Base-by-base conservation (phyloP, 2,329 filamentous ascomycete species). In the Dryadomyces quercivorus region DNA sequence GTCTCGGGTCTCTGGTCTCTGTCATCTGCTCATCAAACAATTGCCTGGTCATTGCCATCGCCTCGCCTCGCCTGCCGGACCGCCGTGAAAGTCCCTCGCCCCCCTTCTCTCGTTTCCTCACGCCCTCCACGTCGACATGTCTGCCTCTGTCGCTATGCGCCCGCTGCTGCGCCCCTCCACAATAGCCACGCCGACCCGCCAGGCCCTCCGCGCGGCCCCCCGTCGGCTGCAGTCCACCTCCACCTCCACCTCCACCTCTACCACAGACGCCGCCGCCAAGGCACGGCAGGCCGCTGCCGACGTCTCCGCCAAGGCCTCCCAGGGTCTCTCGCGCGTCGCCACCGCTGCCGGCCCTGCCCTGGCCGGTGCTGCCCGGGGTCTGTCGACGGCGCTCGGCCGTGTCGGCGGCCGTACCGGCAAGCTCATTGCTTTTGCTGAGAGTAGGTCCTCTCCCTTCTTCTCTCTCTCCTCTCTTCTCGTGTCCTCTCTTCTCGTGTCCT, bases 331-430 rank as follows among this genome's bases (percentile, higher is more conserved):
- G 63, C 84, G 84, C 67, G 70, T 72, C 63, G 65, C 73, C 50
- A 84, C 86, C 63, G 83, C 88, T 53, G 91, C 90, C 63, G 88
- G 88, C 55, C 84, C 87, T 58, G 87, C 84, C 58, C 76, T 94
- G 63, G 77, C 80, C 63, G 84, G 81, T 67, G 88, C 86, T 63
- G 86, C 86, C 55, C 80, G 81, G 67, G 79, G 81, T 55, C 72
- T 85, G 61, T 73, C 76, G 61, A 80, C 73, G 66, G 82, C 86
- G 56, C 72, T 95, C 63, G 76, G 81, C 69, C 86, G 82, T 72
- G 78, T 91, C 67, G 91, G 90, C 65, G 92, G 92, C 65, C 82
- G 86, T 64, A 91, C 88, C 59, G 90, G 88, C 65, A 82, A 79
- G 70, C 67, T 91, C 62, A 80, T 95, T 69, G 77, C 76, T 63